These are phyloP conservation scores for Seiridium unicorne DNA, from an alignment of 2,329 filamentous ascomycete genomes.

Conservation along the genomic window DNA sequence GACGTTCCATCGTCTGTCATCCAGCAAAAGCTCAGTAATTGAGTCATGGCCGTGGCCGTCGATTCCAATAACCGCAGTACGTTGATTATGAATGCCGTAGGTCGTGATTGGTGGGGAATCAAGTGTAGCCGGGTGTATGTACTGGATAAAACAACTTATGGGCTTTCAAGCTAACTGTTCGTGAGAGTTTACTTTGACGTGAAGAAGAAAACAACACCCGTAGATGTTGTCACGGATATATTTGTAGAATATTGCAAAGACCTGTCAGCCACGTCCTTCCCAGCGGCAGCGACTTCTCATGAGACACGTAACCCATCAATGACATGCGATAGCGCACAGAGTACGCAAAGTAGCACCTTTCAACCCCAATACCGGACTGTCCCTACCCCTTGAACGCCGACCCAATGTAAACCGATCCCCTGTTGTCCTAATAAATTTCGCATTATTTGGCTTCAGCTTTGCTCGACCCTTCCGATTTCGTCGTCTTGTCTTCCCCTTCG, in stretches of 20 bases:
- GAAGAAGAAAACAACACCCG: not conserved
- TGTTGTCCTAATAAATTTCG: not conserved
- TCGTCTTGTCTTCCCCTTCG: constrained; percentile 2
- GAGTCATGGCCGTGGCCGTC: too few relatives aligned
- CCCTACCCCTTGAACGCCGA: not conserved
- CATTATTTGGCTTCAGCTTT: not conserved
- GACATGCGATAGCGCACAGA: not conserved
- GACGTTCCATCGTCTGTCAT: not conserved
- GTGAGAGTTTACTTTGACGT: too few relatives aligned
- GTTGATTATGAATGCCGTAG: too few relatives aligned
- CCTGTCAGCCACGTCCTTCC: not conserved
- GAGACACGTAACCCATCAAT: constrained; percentile 3
- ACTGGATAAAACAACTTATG: too few relatives aligned
- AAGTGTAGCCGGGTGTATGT: too few relatives aligned
- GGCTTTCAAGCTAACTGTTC: too few relatives aligned
- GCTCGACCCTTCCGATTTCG: not conserved
- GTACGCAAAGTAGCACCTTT: not conserved
- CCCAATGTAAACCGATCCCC: not conserved
- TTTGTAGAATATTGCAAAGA: not conserved
- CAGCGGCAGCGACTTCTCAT: not conserved
- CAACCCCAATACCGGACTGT: not conserved
- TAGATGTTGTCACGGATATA: not conserved
- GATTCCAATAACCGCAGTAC: too few relatives aligned
- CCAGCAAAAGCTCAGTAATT: too few relatives aligned
- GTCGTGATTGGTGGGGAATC: too few relatives aligned